Conservation (phyloP, 768 basidiomycete species). For the Roridomyces roridus region DNA sequence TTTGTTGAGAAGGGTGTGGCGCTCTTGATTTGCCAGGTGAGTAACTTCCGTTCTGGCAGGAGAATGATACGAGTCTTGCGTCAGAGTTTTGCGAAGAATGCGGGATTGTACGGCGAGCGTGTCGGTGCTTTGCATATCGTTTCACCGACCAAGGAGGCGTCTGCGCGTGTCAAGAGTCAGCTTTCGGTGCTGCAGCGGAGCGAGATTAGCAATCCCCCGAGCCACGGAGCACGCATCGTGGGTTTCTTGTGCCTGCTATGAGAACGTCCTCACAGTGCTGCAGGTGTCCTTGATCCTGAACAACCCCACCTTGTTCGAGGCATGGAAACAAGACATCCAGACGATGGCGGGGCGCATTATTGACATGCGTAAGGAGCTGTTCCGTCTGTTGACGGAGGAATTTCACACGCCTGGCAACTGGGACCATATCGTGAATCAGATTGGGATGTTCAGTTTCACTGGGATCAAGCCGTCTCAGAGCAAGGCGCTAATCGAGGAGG, state of each 20-base stretch:
- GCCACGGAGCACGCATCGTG: slow-evolving; percentile 89
- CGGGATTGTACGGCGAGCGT: slow-evolving; percentile 93
- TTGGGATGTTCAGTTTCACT: slow-evolving; percentile 98
- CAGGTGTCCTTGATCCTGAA: slow-evolving; percentile 87
- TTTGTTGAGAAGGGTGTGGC: slow-evolving; percentile 81
- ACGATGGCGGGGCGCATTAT: slow-evolving; percentile 96
- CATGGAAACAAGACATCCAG: slow-evolving; percentile 90
- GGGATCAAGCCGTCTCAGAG: slow-evolving; percentile 75
- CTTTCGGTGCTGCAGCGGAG: slow-evolving; percentile 91
- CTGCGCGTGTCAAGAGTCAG: slow-evolving; percentile 81
- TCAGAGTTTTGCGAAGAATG: slow-evolving; percentile 97
- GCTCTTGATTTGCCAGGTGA: slow-evolving; percentile 87
- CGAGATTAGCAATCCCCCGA: slow-evolving; percentile 94
- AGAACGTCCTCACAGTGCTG: background rate
- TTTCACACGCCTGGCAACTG: slow-evolving; percentile 90
- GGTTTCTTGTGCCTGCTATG: slow-evolving; percentile 33
- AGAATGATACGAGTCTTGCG: background rate
- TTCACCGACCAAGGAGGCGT: slow-evolving; percentile 65
- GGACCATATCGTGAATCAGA: slow-evolving; percentile 96
- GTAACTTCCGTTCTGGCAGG: slow-evolving; percentile 21
- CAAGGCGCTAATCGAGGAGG: slow-evolving; percentile 68
- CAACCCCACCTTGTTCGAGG: slow-evolving; percentile 71
- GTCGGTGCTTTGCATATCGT: slow-evolving; percentile 93
- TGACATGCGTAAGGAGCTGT: slow-evolving; percentile 84
- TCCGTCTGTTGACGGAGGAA: slow-evolving; percentile 74